Evolutionary conservation across 2,329 filamentous ascomycete genomes (phyloP).

Genomic region (Trichoderma atrobrunneum): DNA sequence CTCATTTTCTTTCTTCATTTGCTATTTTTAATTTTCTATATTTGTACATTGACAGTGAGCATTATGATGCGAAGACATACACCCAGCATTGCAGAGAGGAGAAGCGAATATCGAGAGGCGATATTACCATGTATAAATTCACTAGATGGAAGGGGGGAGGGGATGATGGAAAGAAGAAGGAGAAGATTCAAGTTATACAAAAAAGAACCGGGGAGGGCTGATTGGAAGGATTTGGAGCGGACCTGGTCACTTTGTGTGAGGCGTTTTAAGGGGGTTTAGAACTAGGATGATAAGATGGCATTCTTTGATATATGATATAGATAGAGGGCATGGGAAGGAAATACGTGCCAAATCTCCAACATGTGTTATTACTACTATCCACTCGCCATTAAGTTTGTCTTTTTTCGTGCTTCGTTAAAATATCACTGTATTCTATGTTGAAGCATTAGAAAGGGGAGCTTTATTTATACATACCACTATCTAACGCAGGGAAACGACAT

Average conservation of each 20-base stretch:
- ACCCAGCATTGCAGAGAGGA: not conserved
- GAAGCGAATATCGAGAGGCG: not conserved
- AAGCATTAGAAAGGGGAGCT: not conserved
- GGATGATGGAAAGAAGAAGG: not conserved
- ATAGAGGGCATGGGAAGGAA: conserved; percentile 27
- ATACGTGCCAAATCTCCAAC: conserved; percentile 28
- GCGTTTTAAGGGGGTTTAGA: conserved; percentile 22
- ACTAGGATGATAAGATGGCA: conserved; percentile 25
- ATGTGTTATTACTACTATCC: conserved; percentile 20
- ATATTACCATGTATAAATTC: not conserved
- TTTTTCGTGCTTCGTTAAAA: not conserved
- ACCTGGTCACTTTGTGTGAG: conserved; percentile 10
- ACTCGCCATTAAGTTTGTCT: not conserved
- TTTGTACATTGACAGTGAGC: conserved; percentile 7
- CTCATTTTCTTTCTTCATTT: not conserved
- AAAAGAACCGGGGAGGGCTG: conserved; percentile 22
- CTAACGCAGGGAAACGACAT: not conserved
- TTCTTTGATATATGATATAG: conserved; percentile 24
- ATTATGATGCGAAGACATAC: conserved; percentile 8
- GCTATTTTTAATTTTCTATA: not conserved
- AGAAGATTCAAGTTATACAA: conserved; percentile 26
- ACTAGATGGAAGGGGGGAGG: not conserved
- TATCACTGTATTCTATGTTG: not conserved
- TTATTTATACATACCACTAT: not conserved
- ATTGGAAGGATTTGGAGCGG: conserved; percentile 5